A percentile compares a stretch with the other conserved stretches of the same genome.
phyloP scores from a whole-genome alignment of 1,139 yeast genomes.

The Sugiyamaella sp. region DNA sequence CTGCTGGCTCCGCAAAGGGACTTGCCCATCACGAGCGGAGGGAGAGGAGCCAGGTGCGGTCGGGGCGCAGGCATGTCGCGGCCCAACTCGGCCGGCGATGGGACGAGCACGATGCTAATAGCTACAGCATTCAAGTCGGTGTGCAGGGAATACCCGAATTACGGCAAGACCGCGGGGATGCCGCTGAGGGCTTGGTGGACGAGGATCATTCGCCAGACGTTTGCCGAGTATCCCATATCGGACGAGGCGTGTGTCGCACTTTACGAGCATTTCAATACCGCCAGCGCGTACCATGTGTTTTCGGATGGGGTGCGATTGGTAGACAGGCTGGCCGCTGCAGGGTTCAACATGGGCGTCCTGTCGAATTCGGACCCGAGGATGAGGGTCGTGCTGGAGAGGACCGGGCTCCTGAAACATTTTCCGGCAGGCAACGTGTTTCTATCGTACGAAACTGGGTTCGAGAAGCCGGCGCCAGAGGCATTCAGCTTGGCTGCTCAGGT shows the following conservation, averaged over 20 bases:
- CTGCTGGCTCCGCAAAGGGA: neutral
- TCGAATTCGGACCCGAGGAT: slow-evolving; percentile 37
- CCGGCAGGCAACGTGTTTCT: slow-evolving; percentile 24
- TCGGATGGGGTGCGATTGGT: slow-evolving; percentile 31
- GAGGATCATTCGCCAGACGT: slow-evolving; percentile 27
- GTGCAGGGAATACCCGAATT: slow-evolving; percentile 30
- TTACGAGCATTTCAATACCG: slow-evolving; percentile 31
- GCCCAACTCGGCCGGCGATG: no score
- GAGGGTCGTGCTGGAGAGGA: slow-evolving; percentile 27
- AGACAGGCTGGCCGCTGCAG: slow-evolving; percentile 17
- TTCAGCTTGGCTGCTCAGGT: slow-evolving; percentile 26
- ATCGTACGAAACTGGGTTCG: slow-evolving; percentile 34
- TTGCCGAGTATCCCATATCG: slow-evolving; percentile 26
- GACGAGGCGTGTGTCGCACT: slow-evolving; percentile 27
- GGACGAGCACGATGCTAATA: neutral
- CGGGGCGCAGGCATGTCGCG: no score
- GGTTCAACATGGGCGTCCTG: slow-evolving; percentile 32
- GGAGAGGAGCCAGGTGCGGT: neutral
- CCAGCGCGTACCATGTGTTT: slow-evolving; percentile 31
- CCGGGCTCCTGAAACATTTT: slow-evolving; percentile 27
- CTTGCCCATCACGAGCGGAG: neutral
- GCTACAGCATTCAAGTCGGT: slow-evolving; percentile 27
- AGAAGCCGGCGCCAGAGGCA: slow-evolving; percentile 33
- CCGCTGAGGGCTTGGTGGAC: slow-evolving; percentile 35
- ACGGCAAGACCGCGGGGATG: slow-evolving; percentile 30